Evolutionary conservation across 192 early-diverging fungal species (phyloP).

Genomic region (Entomortierella parvispora): DNA sequence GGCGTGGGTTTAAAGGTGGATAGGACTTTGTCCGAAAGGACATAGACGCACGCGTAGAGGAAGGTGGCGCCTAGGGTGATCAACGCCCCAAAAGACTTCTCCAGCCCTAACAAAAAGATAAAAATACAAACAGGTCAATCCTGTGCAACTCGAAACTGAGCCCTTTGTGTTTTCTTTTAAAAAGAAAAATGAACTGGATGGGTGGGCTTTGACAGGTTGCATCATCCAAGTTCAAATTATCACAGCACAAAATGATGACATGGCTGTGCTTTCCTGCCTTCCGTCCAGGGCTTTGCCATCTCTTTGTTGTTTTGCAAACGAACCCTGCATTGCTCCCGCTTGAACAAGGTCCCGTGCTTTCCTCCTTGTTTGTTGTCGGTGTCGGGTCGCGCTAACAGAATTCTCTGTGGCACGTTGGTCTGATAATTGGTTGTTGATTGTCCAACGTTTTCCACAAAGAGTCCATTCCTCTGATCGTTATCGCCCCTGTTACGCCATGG

Average conservation of each 20-base stretch:
- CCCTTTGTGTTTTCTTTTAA: no score
- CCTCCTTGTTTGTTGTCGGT: no score
- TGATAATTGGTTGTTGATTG: neutral
- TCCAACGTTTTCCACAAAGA: neutral
- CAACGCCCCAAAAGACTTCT: slow-evolving; percentile 60
- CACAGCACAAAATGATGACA: no score
- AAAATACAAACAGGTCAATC: neutral
- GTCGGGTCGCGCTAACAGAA: neutral
- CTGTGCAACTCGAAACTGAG: no score
- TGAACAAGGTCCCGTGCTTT: no score
- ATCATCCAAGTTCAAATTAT: no score
- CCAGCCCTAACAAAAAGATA: slow-evolving; percentile 3
- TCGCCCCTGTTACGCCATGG: neutral
- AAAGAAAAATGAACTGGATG: no score
- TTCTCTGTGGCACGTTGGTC: neutral
- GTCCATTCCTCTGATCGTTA: neutral
- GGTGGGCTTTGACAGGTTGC: no score
- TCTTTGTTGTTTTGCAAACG: no score
- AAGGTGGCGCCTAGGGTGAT: slow-evolving; percentile 64
- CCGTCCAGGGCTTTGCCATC: no score
- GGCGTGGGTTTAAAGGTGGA: slow-evolving; percentile 53
- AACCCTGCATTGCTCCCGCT: no score
- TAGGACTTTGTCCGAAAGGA: slow-evolving; percentile 62
- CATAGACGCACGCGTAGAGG: slow-evolving; percentile 68
- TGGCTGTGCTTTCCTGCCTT: no score